A percentile compares a stretch with the other conserved stretches of the same genome.
These are phyloP conservation scores for Hippophae gyantsensis DNA, from an alignment of 306 rosid species.

Conservation along the genomic window DNA sequence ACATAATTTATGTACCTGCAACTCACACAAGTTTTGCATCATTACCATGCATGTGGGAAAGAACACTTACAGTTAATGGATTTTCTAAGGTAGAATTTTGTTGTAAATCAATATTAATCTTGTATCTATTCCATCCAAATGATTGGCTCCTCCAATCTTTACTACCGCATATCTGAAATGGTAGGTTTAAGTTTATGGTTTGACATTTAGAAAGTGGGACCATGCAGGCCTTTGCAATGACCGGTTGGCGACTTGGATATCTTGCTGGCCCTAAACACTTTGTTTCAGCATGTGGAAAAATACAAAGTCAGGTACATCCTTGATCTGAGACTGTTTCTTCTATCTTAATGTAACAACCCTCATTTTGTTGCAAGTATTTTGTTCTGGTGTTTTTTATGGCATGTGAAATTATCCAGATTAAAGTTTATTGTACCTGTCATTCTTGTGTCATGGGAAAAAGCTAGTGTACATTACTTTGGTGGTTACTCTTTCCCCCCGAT, in stretches of 20 bases:
- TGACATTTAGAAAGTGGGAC: constrained; percentile 27
- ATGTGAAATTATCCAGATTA: no score
- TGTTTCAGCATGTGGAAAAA: constrained; percentile 64
- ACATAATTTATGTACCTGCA: constrained; percentile 90
- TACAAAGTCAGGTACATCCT: constrained; percentile 84
- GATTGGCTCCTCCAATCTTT: constrained; percentile 1
- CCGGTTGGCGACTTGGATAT: constrained; percentile 99
- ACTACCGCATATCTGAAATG: background rate
- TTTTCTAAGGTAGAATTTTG: constrained; percentile 65
- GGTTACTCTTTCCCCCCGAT: no score
- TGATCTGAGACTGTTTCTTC: background rate
- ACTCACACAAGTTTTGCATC: constrained; percentile 93
- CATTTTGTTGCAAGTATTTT: no score
- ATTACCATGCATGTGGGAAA: constrained; percentile 92
- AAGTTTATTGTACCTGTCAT: no score
- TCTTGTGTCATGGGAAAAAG: no score
- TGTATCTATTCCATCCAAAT: constrained; percentile 3
- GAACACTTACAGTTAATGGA: constrained; percentile 88
- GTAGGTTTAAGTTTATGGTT: constrained; percentile 6
- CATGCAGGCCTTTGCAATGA: constrained; percentile 88
- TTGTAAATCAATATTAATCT: background rate
- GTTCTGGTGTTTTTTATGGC: no score
- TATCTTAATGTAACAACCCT: no score
- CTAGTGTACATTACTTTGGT: no score
- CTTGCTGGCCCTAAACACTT: constrained; percentile 94